Evolutionary conservation across 2,329 filamentous ascomycete species (phyloP).

Genomic region (Sphaceloma murrayae): DNA sequence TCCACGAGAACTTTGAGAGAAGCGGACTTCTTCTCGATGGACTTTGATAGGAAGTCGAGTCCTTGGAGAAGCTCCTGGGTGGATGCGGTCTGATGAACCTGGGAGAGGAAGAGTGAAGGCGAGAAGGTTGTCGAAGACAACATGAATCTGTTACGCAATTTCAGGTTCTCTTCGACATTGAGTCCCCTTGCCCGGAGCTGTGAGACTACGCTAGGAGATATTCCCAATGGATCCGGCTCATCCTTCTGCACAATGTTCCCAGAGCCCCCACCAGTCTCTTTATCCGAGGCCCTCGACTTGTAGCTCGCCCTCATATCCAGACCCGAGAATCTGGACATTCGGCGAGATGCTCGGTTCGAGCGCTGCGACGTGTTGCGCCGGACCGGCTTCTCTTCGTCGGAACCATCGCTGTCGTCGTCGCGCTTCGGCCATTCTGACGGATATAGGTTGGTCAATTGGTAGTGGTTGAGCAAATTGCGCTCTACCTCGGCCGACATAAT

Average conservation of each 20-base stretch:
- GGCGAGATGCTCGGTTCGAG: conserved; percentile 40
- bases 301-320: conserved; percentile 67
- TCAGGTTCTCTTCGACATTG: conserved; percentile 67
- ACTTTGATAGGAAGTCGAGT: conserved; percentile 74
- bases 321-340: conserved; percentile 71
- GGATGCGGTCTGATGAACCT: conserved; percentile 78
- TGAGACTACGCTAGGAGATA: conserved; percentile 73
- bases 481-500: conserved; percentile 58
- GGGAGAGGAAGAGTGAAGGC: conserved; percentile 80
- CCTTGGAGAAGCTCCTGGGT: conserved; percentile 72
- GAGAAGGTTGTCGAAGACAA: conserved; percentile 94
- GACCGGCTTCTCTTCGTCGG: conserved; percentile 24
- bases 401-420: conserved; percentile 58
- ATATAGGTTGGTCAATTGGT: conserved; percentile 69
- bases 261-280: conserved; percentile 57
- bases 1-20: conserved; percentile 94
- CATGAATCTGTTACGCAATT: conserved; percentile 75
- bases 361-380: conserved; percentile 32
- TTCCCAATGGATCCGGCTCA: conserved; percentile 86
- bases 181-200: conserved; percentile 67
- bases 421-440: conserved; percentile 81
- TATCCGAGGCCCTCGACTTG: conserved; percentile 51
- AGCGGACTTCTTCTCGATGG: conserved; percentile 95
- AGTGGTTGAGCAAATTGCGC: conserved; percentile 73
- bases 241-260: conserved; percentile 80